Evolutionary conservation across 2,329 filamentous ascomycete species (phyloP).

Genomic region (Phialophora tarda): DNA sequence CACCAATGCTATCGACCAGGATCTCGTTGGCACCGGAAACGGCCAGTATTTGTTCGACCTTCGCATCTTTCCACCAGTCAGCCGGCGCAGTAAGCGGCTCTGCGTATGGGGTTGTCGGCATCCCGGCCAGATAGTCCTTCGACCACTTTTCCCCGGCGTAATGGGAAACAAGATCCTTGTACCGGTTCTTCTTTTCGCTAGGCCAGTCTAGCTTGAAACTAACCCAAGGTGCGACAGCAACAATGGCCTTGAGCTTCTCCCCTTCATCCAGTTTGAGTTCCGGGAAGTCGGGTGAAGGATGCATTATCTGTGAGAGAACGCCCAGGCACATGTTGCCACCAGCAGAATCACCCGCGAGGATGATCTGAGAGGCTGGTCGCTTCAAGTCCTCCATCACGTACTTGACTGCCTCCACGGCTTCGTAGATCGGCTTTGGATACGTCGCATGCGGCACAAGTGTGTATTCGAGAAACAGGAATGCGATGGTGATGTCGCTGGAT

Average conservation of each 20-base stretch:
- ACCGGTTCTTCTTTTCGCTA: conserved; percentile 22
- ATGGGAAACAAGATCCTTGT: conserved; percentile 34
- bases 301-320: conserved; percentile 43
- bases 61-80: conserved; percentile 38
- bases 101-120: conserved; percentile 26
- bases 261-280: conserved; percentile 44
- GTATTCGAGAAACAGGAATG: conserved; percentile 63
- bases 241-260: conserved; percentile 51
- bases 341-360: conserved; percentile 53
- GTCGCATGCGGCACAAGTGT: conserved; percentile 57
- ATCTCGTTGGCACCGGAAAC: conserved; percentile 35
- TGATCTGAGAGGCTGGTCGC: conserved; percentile 45
- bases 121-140: conserved; percentile 30
- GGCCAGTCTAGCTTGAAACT: conserved; percentile 51
- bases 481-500: conserved; percentile 51
- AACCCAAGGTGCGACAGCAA: conserved; percentile 66
- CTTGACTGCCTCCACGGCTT: conserved; percentile 50
- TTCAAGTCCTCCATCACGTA: conserved; percentile 47
- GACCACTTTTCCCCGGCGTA: conserved; percentile 26
- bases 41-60: conserved; percentile 34
- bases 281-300: conserved; percentile 59
- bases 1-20: conserved; percentile 32
- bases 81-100: conserved; percentile 30
- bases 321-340: conserved; percentile 50
- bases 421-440: conserved; percentile 52